These are phyloP conservation scores for Thymus quinquecostatus DNA, from an alignment of 257 asterid genomes.

Conservation along the genomic window DNA sequence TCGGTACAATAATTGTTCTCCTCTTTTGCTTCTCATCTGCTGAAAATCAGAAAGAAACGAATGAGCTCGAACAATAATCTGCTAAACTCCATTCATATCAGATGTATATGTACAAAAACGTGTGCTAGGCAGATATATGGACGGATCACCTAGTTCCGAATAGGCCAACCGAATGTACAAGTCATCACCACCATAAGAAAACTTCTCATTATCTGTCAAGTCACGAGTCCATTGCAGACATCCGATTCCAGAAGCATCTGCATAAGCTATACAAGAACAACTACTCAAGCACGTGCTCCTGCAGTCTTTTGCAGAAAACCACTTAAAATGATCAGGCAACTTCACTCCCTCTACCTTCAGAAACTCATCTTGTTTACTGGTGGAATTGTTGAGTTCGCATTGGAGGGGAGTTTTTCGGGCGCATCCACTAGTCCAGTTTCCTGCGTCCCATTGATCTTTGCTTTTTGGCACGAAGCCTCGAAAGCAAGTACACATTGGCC, in stretches of 20 bases:
- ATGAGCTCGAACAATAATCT: background rate
- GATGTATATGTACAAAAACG: background rate
- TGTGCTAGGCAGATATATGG: background rate
- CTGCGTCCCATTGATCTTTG: conserved; percentile 46
- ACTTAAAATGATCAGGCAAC: conserved; percentile 46
- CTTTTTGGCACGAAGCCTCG: conserved; percentile 50
- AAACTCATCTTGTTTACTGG: conserved; percentile 46
- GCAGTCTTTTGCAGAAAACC: conserved; percentile 23
- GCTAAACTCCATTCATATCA: background rate
- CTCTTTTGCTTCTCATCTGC: conserved; percentile 17
- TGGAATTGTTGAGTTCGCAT: conserved; percentile 41
- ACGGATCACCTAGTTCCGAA: conserved; percentile 33
- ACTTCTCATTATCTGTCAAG: conserved; percentile 33
- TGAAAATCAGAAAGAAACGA: background rate
- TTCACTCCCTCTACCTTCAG: conserved; percentile 41
- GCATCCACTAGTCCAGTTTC: conserved; percentile 66
- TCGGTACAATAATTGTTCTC: conserved; percentile 1
- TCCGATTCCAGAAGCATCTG: conserved; percentile 32
- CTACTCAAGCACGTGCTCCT: conserved; percentile 29
- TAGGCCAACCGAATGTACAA: conserved; percentile 33
- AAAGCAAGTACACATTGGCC: conserved; percentile 51
- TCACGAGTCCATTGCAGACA: conserved; percentile 37
- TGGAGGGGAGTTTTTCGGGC: conserved; percentile 40
- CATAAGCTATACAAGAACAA: conserved; percentile 43
- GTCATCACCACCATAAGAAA: conserved; percentile 28